phyloP scores from a whole-genome alignment of 257 asterid genomes.

The Pogostemon cablin region DNA sequence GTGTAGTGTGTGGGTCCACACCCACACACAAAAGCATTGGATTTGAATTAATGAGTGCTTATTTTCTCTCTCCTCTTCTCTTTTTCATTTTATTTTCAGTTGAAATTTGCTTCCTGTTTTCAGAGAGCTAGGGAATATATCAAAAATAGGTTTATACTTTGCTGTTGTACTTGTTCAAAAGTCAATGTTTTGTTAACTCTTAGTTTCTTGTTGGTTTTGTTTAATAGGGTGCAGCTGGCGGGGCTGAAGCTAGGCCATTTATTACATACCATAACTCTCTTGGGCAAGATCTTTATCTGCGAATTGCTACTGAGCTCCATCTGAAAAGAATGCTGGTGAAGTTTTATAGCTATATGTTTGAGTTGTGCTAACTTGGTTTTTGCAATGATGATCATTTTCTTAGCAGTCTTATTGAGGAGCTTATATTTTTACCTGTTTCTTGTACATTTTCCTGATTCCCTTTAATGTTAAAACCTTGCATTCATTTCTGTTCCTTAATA shows the following conservation, averaged over 20 bases:
- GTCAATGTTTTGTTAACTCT: neutral
- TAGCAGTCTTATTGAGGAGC: constrained; percentile 16
- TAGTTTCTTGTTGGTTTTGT: constrained; percentile 39
- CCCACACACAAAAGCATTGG: neutral
- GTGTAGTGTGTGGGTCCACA: neutral
- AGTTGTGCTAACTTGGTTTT: constrained; percentile 9
- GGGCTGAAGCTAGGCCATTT: constrained; percentile 99
- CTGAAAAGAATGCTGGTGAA: constrained; percentile 98
- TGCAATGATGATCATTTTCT: neutral
- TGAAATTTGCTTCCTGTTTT: neutral
- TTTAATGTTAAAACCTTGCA: neutral
- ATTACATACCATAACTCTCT: constrained; percentile 95
- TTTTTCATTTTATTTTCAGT: neutral
- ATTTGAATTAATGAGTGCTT: neutral
- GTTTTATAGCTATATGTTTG: constrained; percentile 13
- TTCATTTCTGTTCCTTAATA: neutral
- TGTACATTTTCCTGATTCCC: constrained; percentile 4
- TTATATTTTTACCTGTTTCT: constrained; percentile 18
- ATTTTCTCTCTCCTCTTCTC: constrained; percentile 12
- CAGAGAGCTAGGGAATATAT: neutral
- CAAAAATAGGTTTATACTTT: neutral
- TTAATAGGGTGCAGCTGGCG: constrained; percentile 96
- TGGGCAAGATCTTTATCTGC: constrained; percentile 93
- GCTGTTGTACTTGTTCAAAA: neutral
- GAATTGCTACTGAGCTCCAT: constrained; percentile 99